Percentiles rank a stretch among this genome's conserved stretches.
Evolutionary conservation across 2,329 filamentous ascomycete species (phyloP).

Genomic region (Epichloe gansuensis): DNA sequence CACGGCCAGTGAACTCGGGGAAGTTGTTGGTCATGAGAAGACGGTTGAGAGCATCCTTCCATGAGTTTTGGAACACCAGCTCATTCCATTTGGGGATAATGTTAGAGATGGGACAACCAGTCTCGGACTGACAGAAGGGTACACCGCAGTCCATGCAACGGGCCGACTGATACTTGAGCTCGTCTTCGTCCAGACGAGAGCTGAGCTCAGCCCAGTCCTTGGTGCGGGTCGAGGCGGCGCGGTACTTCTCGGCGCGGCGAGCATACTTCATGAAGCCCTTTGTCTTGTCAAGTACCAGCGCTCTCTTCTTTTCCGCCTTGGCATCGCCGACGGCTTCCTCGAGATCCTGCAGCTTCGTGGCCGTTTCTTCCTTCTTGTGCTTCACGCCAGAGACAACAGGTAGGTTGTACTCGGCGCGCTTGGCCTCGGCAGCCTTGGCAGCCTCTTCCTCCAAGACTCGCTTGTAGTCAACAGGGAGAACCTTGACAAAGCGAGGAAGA

Average conservation of each 20-base stretch:
- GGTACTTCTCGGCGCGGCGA: slow-evolving; percentile 86
- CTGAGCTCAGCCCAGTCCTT: slow-evolving; percentile 93
- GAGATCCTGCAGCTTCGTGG: slow-evolving; percentile 64
- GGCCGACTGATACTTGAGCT: slow-evolving; percentile 91
- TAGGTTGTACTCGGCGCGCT: slow-evolving; percentile 72
- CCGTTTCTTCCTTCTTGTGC: slow-evolving; percentile 54
- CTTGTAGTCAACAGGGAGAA: slow-evolving; percentile 93
- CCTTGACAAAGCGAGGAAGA: slow-evolving; percentile 82
- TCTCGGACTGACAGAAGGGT: slow-evolving; percentile 94
- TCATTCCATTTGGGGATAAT: slow-evolving; percentile 98
- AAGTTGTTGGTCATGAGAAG: slow-evolving; percentile 97
- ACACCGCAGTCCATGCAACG: slow-evolving; percentile 99
- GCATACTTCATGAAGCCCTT: slow-evolving; percentile 96
- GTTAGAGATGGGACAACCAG: slow-evolving; percentile 90
- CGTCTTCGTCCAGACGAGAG: slow-evolving; percentile 77
- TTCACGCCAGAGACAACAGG: slow-evolving; percentile 59
- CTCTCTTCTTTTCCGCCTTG: slow-evolving; percentile 78
- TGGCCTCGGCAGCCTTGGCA: slow-evolving; percentile 71
- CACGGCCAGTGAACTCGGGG: slow-evolving; percentile 93
- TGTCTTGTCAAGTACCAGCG: slow-evolving; percentile 93
- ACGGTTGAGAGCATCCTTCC: slow-evolving; percentile 83
- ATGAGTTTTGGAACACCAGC: slow-evolving; percentile 62
- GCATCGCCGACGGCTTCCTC: slow-evolving; percentile 82
- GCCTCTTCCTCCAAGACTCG: slow-evolving; percentile 78
- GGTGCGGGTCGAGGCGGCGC: slow-evolving; percentile 67